Percentiles rank a stretch among this genome's conserved stretches.
Conservation (phyloP, 2,329 filamentous ascomycete genomes). For the Clarireedia paspali region DNA sequence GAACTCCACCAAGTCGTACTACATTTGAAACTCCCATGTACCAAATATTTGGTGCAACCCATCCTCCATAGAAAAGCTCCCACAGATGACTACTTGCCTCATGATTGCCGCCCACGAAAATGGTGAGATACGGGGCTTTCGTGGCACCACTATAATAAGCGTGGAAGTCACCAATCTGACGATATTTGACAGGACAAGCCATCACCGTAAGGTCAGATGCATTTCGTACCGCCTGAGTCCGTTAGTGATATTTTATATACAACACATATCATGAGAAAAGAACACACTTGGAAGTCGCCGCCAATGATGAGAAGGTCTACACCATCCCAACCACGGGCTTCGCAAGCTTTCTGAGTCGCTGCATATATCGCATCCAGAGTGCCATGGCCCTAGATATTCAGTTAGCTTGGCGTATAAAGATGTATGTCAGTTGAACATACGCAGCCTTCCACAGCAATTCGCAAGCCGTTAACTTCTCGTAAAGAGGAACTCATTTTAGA, state of each 20-base stretch:
- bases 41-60: conserved; percentile 96
- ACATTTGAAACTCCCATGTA: conserved; percentile 93
- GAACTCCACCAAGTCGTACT: conserved; percentile 70
- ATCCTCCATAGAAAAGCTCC: conserved; percentile 93
- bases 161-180: conserved; percentile 83
- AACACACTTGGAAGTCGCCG: conserved; percentile 78
- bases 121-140: conserved; percentile 76
- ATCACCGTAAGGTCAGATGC: conserved; percentile 80
- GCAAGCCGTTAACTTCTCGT: conserved; percentile 41
- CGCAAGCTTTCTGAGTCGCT: conserved; percentile 61
- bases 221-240: conserved; percentile 70
- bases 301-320: conserved; percentile 91
- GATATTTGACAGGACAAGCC: conserved; percentile 83
- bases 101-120: conserved; percentile 93
- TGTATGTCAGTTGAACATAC: conserved; percentile 42
- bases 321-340: conserved; percentile 65
- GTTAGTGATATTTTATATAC: conserved; percentile 7
- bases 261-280: neutral
- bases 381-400: conserved; percentile 66
- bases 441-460: conserved; percentile 81
- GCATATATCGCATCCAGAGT: conserved; percentile 87
- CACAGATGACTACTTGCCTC: conserved; percentile 86
- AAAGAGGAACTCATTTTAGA: neutral
- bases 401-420: neutral
- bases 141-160: conserved; percentile 80